Base-by-base conservation (phyloP, 2,329 filamentous ascomycete genomes). In the Lasiodiplodia theobromae region DNA sequence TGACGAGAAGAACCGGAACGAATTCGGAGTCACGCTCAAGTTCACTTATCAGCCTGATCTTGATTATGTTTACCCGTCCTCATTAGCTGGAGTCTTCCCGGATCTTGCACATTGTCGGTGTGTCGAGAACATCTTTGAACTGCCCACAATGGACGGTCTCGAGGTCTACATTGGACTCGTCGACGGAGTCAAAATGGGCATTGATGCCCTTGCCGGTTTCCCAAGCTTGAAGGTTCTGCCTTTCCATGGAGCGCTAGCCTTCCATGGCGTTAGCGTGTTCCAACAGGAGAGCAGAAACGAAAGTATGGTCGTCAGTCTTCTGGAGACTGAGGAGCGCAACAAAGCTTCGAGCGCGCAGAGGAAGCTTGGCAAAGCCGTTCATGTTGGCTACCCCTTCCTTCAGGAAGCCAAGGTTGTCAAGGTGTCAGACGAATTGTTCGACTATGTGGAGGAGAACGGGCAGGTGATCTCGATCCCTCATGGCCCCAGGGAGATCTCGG, bases 281-380 rank as follows among this genome's bases (percentile, higher is more conserved):
- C 94, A 97, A 77, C 90, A 95, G 73, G 96, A 98, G 73, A 97
- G 94, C 77, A 91, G 93, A 62, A 98, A 98, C 76, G 94, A 97
- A 79, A 99, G 95, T 79, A 94, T 98, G 89, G 88, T 98, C 28
- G 87, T 98, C 68, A 97, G 93, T 2, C 84, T 99, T 62, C 86
- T 90, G 38, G 91, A 93, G 47, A 88, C 92, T 0, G 93, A 94
- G 71, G 81, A 83, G 69, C 89, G 91, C 44, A 89, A 91, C 58
- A 92, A 88, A 71, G 85, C 90, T 25, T 89, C 92, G 72, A 82
- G 87, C 67, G 94, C 94, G 67, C 93, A 93, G 77, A 82, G 84
- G 62, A 95, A 93, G 76, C 86, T 99, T 54, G 95, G 94, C 54
- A 88, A 95, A 79, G 89, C 90, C 70, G 94, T 97, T 69, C 93